Percentiles rank a stretch among this genome's conserved stretches.
Conservation (phyloP, 2,329 filamentous ascomycete species). For the Exophiala sp. region DNA sequence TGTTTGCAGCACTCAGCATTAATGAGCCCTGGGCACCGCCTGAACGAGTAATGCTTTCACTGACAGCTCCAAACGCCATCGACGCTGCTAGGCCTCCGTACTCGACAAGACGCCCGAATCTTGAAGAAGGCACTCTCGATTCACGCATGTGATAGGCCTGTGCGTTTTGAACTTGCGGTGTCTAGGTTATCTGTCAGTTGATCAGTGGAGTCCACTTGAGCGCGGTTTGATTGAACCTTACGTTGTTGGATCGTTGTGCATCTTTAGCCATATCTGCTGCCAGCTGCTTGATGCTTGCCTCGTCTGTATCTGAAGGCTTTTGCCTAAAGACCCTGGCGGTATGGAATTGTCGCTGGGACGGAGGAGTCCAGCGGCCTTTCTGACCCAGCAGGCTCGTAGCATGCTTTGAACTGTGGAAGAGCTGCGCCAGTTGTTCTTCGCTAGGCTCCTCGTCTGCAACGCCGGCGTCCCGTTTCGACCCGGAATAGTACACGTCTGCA, state of each 20-base stretch:
- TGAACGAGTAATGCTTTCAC: slow-evolving; percentile 75
- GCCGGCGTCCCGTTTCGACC: slow-evolving; percentile 28
- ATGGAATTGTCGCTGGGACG: slow-evolving; percentile 17
- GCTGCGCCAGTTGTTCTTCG: slow-evolving; percentile 57
- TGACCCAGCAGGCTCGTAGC: slow-evolving; percentile 52
- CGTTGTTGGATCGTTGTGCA: slow-evolving; percentile 30
- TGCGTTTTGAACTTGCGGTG: slow-evolving; percentile 29
- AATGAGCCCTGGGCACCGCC: slow-evolving; percentile 74
- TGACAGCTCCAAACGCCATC: slow-evolving; percentile 89
- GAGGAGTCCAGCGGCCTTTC: slow-evolving; percentile 35
- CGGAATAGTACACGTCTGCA: slow-evolving; percentile 53
- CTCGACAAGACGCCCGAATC: slow-evolving; percentile 86
- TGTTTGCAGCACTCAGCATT: slow-evolving; percentile 82
- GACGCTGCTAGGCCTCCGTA: slow-evolving; percentile 90
- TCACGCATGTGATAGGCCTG: slow-evolving; percentile 70
- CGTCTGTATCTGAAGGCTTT: slow-evolving; percentile 24
- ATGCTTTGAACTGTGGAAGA: slow-evolving; percentile 59
- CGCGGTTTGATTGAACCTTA: slow-evolving; percentile 18
- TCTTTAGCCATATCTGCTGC: slow-evolving; percentile 48
- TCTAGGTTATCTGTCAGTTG: slow-evolving; percentile 45
- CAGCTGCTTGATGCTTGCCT: slow-evolving; percentile 44
- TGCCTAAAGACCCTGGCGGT: slow-evolving; percentile 17
- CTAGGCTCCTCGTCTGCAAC: slow-evolving; percentile 40
- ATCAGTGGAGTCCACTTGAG: slow-evolving; percentile 37
- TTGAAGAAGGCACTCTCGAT: slow-evolving; percentile 83